Conservation (phyloP, 2,329 filamentous ascomycete genomes). For the Trichoderma atrobrunneum region DNA sequence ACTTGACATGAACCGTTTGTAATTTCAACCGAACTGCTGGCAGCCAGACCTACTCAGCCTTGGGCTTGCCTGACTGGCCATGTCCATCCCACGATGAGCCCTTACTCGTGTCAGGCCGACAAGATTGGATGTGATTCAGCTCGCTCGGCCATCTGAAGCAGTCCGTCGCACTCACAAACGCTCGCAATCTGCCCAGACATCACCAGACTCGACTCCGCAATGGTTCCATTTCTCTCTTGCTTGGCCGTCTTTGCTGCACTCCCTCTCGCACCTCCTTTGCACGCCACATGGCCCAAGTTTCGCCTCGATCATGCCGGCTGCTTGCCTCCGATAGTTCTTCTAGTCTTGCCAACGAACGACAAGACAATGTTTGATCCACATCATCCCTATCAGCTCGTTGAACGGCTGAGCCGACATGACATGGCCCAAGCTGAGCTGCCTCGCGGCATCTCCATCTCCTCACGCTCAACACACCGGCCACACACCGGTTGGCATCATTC, state of each 20-base stretch:
- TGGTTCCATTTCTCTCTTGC: not conserved
- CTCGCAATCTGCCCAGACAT: not conserved
- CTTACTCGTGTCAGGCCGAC: not conserved
- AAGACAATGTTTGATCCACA: not conserved
- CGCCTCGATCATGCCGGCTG: not conserved
- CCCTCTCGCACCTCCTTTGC: not conserved
- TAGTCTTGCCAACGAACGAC: not conserved
- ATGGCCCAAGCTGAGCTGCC: not conserved
- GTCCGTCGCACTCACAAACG: not conserved
- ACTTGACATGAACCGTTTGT: not conserved
- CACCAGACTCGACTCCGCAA: constrained; percentile 11
- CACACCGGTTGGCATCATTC: not conserved
- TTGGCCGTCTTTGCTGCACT: not conserved
- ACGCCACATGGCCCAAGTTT: constrained; percentile 5
- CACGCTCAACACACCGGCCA: not conserved
- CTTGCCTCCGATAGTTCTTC: not conserved
- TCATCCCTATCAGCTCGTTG: not conserved
- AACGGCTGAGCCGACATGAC: not conserved
- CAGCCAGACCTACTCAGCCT: not conserved
- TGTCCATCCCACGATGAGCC: not conserved
- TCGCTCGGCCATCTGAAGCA: not conserved
- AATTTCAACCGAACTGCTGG: not conserved
- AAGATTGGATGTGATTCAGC: not conserved
- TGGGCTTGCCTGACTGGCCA: not conserved
- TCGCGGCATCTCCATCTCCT: not conserved